A percentile compares a stretch with the other conserved stretches of the same genome.
These are phyloP conservation scores for Mycogone perniciosa DNA, from an alignment of 2,329 filamentous ascomycete genomes.

Conservation along the genomic window DNA sequence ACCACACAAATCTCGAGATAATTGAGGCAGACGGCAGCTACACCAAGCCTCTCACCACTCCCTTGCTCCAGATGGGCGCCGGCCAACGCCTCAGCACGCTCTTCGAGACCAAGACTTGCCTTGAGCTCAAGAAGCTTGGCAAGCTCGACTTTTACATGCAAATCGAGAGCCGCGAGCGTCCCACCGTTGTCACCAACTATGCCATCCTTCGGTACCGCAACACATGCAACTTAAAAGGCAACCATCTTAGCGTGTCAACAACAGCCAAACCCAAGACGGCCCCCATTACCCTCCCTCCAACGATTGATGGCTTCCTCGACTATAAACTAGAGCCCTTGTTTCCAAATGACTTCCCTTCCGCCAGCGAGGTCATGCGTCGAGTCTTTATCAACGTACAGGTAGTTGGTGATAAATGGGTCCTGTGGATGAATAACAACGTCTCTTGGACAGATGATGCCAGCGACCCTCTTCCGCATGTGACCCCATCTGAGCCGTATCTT, in stretches of 20 bases:
- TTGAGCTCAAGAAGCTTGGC: constrained; percentile 11
- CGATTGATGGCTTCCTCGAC: constrained; percentile 35
- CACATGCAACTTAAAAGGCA: background rate
- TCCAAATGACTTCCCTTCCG: constrained; percentile 26
- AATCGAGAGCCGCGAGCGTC: constrained; percentile 44
- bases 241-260: background rate
- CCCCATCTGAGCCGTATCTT: constrained; percentile 12
- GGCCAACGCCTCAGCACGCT: constrained; percentile 58
- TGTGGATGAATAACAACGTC: constrained; percentile 13
- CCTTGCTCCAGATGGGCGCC: constrained; percentile 47
- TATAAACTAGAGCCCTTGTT: constrained; percentile 37
- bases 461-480: constrained; percentile 1
- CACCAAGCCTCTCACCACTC: constrained; percentile 39
- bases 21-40: constrained; percentile 56
- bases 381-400: constrained; percentile 33
- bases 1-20: constrained; percentile 48
- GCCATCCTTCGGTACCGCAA: constrained; percentile 41
- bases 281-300: constrained; percentile 27
- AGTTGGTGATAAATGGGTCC: constrained; percentile 3
- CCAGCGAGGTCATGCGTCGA: constrained; percentile 41
- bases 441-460: constrained; percentile 11
- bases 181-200: constrained; percentile 38
- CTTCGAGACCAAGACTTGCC: constrained; percentile 41
- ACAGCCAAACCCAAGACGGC: constrained; percentile 1
- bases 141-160: constrained; percentile 40